Base-by-base conservation (phyloP, 2,329 filamentous ascomycete genomes). In the Arthrobotrys sinensis region DNA sequence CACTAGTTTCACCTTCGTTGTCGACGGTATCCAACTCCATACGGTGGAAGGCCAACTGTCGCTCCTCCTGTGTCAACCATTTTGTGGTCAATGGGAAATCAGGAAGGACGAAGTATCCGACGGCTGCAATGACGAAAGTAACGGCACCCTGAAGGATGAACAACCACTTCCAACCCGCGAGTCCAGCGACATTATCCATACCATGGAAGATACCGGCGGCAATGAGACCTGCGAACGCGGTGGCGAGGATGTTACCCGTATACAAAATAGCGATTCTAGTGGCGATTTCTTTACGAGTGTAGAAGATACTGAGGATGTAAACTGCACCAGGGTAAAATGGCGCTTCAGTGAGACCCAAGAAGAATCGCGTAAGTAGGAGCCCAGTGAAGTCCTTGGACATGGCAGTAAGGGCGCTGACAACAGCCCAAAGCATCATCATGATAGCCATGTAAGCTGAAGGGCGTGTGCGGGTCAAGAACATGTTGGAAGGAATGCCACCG, bases 261-360 rank as follows among this genome's bases (percentile, higher is more conserved):
- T 89, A 90, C 24, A 90, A 83, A 24, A 90, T 86, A 68, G 88
- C 88, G 80, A 89, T 89, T 64, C 88, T 84, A 66, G 84, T 84
- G 7, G 87, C 86, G 78, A 90, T 81, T 83, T 90, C 88, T 60
- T 87, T 86, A 55, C 89, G 86, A 0, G 90, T 91, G 83, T 92
- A 92, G 88, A 90, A 92, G 80, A 90, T 90, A 0, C 88, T 90
- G 21, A 91, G 85, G 60, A 91, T 89, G 48, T 91, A 85, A 8
- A 91, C 85, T 0, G 88, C 88, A 46, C 90, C 90, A 0, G 90
- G 90, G 24, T 91, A 85, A 82, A 91, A 91, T 0, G 84, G 85
- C 0, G 83, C 83, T 62, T 86, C 85, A 0, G 84, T 84, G 0
- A 87, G 80, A 2, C 85, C 85, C 32, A 85, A 80, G 34, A 86